Percentiles rank a stretch among this genome's conserved stretches.
Evolutionary conservation across 106 monocot genomes (phyloP).

Genomic region (Dioscorea zingiberensis): DNA sequence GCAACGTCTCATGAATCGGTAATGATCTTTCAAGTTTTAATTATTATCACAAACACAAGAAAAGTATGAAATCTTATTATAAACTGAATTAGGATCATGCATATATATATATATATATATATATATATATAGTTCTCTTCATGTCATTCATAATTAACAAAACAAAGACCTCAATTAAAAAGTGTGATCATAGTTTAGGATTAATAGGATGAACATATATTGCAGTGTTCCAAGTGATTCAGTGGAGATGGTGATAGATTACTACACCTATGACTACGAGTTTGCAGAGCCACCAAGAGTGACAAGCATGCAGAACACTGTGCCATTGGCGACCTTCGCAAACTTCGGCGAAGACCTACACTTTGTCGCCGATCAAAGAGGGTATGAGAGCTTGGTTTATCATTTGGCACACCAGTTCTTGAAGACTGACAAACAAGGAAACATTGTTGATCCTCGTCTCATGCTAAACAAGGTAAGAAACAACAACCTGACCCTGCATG

Average conservation of each 20-base stretch:
- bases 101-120: neutral
- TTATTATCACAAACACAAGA: too few relatives aligned
- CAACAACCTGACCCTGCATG: too few relatives aligned
- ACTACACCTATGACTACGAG: constrained; percentile 66
- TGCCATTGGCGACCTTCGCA: constrained; percentile 52
- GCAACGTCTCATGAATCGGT: constrained; percentile 68
- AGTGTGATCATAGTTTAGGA: neutral
- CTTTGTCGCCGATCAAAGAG: constrained; percentile 64
- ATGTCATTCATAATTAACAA: neutral
- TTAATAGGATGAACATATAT: neutral
- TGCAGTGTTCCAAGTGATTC: constrained; percentile 42
- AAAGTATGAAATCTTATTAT: too few relatives aligned
- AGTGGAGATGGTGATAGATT: constrained; percentile 62
- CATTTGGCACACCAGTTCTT: constrained; percentile 45
- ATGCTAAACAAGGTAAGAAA: constrained; percentile 56
- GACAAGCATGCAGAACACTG: constrained; percentile 68
- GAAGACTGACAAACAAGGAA: constrained; percentile 14
- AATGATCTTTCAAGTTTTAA: too few relatives aligned
- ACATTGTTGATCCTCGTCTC: constrained; percentile 37
- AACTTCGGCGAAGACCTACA: constrained; percentile 52
- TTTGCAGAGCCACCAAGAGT: constrained; percentile 76
- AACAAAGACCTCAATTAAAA: too few relatives aligned
- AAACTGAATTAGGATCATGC: too few relatives aligned
- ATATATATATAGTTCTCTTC: neutral
- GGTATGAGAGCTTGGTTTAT: constrained; percentile 49